A percentile compares a stretch with the other conserved stretches of the same genome.
phyloP scores from a whole-genome alignment of 2,329 filamentous ascomycete genomes.

The Cryoendolithus antarcticus region DNA sequence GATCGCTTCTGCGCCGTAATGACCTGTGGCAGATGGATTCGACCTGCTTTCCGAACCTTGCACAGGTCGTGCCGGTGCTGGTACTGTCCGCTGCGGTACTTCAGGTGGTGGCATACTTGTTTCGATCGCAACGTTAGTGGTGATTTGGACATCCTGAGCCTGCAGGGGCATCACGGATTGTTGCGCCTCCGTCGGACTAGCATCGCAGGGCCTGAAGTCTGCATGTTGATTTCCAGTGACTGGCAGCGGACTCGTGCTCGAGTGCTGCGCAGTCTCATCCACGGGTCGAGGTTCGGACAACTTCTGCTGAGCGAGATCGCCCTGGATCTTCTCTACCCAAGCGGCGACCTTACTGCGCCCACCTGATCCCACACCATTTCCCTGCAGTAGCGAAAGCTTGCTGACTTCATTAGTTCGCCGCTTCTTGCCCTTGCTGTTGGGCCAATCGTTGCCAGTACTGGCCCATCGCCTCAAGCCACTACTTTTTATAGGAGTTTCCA shows the following conservation, averaged over 20 bases:
- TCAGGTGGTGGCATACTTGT: too few species aligned
- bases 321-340: conserved; percentile 33
- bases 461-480: conserved; percentile 38
- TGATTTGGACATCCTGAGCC: too few species aligned
- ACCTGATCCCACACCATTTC: conserved; percentile 19
- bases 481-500: conserved; percentile 32
- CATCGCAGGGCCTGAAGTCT: too few species aligned
- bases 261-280: conserved; percentile 18
- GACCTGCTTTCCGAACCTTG: too few species aligned
- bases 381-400: conserved; percentile 24
- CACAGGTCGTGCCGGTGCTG: too few species aligned
- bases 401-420: conserved; percentile 23
- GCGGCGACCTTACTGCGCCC: conserved; percentile 22
- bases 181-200: too few species aligned
- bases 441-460: conserved; percentile 39
- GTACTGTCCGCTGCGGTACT: too few species aligned
- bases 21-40: too few species aligned
- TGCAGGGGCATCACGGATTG: too few species aligned
- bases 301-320: conserved; percentile 27
- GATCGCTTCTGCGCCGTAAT: too few species aligned
- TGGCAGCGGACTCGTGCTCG: conserved; percentile 36
- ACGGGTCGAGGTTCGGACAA: conserved; percentile 1
- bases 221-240: conserved; percentile 13
- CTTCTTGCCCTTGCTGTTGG: conserved; percentile 28
- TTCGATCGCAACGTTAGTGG: too few species aligned